phyloP scores from a whole-genome alignment of 768 basidiomycete genomes.

The Termitomyces sp. region DNA sequence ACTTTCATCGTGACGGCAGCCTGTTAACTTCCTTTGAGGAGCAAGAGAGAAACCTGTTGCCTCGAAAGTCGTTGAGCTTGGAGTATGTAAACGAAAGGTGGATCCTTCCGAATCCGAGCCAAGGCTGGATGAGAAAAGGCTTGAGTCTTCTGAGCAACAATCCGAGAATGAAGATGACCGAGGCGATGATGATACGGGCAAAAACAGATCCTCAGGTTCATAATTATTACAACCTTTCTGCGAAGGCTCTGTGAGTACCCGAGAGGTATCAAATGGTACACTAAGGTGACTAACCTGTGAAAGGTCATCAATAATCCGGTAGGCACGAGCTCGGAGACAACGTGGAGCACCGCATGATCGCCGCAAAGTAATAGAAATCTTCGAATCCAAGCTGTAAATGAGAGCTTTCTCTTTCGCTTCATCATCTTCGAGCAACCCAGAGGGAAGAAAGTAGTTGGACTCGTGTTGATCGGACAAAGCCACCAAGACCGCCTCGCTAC shows the following conservation, averaged over 20 bases:
- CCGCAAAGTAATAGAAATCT: neutral
- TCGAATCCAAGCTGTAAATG: neutral
- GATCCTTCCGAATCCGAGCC: neutral
- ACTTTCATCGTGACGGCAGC: neutral
- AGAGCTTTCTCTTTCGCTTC: constrained; percentile 1
- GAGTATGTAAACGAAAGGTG: neutral
- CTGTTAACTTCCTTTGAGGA: neutral
- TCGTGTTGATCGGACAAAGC: neutral
- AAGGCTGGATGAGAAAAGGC: neutral
- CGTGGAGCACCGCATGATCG: neutral
- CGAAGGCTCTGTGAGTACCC: neutral
- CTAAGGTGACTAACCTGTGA: neutral
- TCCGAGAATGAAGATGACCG: neutral
- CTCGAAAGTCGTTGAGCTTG: neutral
- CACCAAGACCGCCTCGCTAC: neutral
- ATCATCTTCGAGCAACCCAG: constrained; percentile 1
- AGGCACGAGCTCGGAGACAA: constrained; percentile 4
- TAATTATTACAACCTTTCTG: neutral
- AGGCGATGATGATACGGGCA: neutral
- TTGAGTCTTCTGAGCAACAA: neutral
- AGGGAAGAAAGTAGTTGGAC: constrained; percentile 2
- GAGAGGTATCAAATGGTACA: neutral
- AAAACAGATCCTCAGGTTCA: neutral
- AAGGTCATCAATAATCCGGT: neutral
- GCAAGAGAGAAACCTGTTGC: neutral